Conservation (phyloP, 2,329 filamentous ascomycete species). For the Aspergillus caelatus region DNA sequence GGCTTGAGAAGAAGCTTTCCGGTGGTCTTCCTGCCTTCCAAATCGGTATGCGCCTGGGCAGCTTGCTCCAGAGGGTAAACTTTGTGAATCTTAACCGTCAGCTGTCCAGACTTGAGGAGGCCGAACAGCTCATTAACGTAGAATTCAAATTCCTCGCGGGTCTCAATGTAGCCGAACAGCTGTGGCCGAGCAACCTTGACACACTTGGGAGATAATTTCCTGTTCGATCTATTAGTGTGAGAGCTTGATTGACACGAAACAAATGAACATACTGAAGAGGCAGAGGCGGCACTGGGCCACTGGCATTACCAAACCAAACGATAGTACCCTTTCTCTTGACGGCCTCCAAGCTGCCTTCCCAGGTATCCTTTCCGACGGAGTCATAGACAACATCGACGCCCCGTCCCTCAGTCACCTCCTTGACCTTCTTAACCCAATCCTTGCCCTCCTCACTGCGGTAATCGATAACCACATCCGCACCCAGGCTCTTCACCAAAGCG, state of each 20-base stretch:
- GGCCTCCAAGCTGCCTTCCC: slow-evolving; percentile 74
- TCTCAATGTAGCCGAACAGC: slow-evolving; percentile 70
- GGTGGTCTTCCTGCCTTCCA: slow-evolving; percentile 79
- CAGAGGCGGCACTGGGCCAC: slow-evolving; percentile 75
- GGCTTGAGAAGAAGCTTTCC: slow-evolving; percentile 80
- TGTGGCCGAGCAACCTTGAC: slow-evolving; percentile 74
- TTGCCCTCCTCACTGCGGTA: slow-evolving; percentile 84
- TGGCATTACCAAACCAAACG: slow-evolving; percentile 79
- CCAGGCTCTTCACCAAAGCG: slow-evolving; percentile 65
- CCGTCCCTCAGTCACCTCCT: slow-evolving; percentile 76
- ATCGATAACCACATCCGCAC: slow-evolving; percentile 72
- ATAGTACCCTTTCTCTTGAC: slow-evolving; percentile 77
- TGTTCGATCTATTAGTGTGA: slow-evolving; percentile 15
- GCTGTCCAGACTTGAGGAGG: slow-evolving; percentile 68
- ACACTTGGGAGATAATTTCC: slow-evolving; percentile 70
- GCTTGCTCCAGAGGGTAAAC: slow-evolving; percentile 76
- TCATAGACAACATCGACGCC: slow-evolving; percentile 82
- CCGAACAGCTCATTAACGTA: slow-evolving; percentile 74
- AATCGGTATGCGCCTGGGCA: slow-evolving; percentile 71
- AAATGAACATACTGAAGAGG: slow-evolving; percentile 56
- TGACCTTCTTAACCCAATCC: slow-evolving; percentile 76
- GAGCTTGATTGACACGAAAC: slow-evolving; percentile 33
- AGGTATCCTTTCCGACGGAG: slow-evolving; percentile 82
- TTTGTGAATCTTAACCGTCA: slow-evolving; percentile 75
- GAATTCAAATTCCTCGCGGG: slow-evolving; percentile 69